Evolutionary conservation across 2,329 filamentous ascomycete species (phyloP).

Genomic region (Claviceps arundinis): DNA sequence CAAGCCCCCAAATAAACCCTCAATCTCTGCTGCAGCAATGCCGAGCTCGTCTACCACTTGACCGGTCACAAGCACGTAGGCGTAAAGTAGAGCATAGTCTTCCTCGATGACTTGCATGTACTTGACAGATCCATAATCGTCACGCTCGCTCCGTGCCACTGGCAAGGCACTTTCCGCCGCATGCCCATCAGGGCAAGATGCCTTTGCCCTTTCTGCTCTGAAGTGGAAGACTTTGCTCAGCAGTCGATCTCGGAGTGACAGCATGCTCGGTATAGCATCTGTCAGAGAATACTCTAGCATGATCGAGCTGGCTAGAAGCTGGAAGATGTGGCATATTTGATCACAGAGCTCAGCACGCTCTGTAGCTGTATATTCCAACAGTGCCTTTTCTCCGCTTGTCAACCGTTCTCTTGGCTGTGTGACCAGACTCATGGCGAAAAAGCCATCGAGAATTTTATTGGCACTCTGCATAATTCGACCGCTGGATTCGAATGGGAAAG

Average conservation of each 20-base stretch:
- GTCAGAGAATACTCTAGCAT: constrained; percentile 82
- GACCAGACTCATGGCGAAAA: constrained; percentile 85
- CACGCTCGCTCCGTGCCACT: background rate
- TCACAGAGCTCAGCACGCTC: constrained; percentile 69
- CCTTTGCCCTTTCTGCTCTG: constrained; percentile 41
- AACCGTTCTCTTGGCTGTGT: constrained; percentile 63
- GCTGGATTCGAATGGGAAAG: constrained; percentile 61
- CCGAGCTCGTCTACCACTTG: constrained; percentile 49
- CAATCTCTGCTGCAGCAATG: constrained; percentile 41
- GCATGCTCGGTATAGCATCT: constrained; percentile 67
- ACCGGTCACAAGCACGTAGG: constrained; percentile 59
- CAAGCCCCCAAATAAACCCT: constrained; percentile 43
- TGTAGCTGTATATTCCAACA: constrained; percentile 62
- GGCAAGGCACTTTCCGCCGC: background rate
- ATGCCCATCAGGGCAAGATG: background rate
- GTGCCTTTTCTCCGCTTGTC: constrained; percentile 61
- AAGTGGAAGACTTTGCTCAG: constrained; percentile 77
- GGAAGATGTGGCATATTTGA: constrained; percentile 70
- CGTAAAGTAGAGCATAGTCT: constrained; percentile 83
- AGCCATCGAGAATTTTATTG: constrained; percentile 69
- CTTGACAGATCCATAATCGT: background rate
- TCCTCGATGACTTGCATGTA: constrained; percentile 40
- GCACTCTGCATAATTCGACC: constrained; percentile 61
- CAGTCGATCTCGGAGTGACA: constrained; percentile 61
- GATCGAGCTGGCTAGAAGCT: constrained; percentile 73